Percentiles rank a stretch among this genome's conserved stretches.
Conservation (phyloP, 83 land plant genomes). For the Thuja plicata region DNA sequence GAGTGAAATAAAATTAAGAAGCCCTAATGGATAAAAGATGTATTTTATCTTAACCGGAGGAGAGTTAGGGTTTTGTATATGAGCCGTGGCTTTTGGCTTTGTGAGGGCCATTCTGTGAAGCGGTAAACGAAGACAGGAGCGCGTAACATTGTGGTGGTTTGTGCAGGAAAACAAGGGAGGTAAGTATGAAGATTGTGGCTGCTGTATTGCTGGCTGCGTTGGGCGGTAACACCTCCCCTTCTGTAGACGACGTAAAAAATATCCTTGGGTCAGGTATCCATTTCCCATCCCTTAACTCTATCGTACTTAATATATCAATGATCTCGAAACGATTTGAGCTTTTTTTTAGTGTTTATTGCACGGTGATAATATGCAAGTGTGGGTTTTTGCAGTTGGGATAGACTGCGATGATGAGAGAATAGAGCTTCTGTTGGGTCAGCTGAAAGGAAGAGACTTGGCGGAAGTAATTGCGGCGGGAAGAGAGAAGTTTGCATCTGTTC, state of each 20-base stretch:
- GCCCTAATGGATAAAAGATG: no score
- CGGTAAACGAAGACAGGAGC: no score
- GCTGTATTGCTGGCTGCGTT: constrained; percentile 60
- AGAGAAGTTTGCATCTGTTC: constrained; percentile 54
- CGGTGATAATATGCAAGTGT: background rate
- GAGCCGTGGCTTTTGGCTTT: no score
- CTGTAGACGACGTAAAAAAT: constrained; percentile 41
- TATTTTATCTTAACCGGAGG: no score
- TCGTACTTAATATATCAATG: no score
- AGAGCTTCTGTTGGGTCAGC: constrained; percentile 24
- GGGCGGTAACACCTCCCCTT: constrained; percentile 56
- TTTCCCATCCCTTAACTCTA: no score
- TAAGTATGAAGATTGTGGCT: constrained; percentile 62
- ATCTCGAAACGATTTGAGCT: no score
- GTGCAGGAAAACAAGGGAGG: background rate
- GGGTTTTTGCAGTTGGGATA: background rate
- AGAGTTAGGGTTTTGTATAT: no score
- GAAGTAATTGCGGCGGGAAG: constrained; percentile 48
- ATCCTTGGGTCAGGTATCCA: constrained; percentile 44
- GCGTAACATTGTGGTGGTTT: background rate
- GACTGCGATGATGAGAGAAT: constrained; percentile 1
- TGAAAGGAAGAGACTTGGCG: constrained; percentile 38
- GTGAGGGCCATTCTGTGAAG: no score
- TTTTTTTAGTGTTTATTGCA: background rate
- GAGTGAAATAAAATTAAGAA: no score